These are phyloP conservation scores for Heracleum sosnowskyi DNA, from an alignment of 129 eudicot genomes.

Conservation along the genomic window DNA sequence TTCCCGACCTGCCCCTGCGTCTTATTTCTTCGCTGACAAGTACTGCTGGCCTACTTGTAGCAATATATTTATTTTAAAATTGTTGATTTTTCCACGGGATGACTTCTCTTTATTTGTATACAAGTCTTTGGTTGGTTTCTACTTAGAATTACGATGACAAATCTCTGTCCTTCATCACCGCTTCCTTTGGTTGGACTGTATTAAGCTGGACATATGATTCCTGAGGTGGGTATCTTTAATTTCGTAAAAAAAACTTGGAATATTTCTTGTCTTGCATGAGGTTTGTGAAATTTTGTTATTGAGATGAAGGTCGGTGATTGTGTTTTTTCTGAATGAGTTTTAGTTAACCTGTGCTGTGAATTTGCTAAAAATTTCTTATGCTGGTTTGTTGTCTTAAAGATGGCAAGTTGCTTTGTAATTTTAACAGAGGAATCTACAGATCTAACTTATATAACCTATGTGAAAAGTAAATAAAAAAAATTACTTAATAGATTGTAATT, in stretches of 20 bases:
- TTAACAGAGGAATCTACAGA: neutral
- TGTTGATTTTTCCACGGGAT: neutral
- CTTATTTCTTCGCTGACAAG: too few species aligned
- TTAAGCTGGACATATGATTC: constrained; percentile 24
- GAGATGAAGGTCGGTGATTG: neutral
- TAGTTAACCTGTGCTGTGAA: neutral
- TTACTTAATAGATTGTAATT: neutral
- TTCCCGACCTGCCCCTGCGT: too few species aligned
- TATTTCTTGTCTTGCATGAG: too few species aligned
- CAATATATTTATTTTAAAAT: neutral
- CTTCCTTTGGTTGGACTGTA: neutral
- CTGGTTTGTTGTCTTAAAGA: neutral
- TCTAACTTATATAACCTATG: neutral
- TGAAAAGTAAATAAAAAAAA: too few species aligned
- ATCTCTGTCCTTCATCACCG: neutral
- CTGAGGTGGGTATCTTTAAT: constrained; percentile 15
- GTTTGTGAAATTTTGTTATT: constrained; percentile 8
- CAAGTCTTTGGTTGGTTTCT: neutral
- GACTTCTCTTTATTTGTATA: neutral
- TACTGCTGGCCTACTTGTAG: too few species aligned
- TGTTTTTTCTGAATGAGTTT: neutral
- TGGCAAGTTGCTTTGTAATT: neutral
- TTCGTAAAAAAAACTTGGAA: neutral
- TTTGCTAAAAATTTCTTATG: neutral
- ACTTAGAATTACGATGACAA: neutral